A percentile compares a stretch with the other conserved stretches of the same genome.
phyloP scores from a whole-genome alignment of 148 eudicot genomes.

The Silene uniflora region DNA sequence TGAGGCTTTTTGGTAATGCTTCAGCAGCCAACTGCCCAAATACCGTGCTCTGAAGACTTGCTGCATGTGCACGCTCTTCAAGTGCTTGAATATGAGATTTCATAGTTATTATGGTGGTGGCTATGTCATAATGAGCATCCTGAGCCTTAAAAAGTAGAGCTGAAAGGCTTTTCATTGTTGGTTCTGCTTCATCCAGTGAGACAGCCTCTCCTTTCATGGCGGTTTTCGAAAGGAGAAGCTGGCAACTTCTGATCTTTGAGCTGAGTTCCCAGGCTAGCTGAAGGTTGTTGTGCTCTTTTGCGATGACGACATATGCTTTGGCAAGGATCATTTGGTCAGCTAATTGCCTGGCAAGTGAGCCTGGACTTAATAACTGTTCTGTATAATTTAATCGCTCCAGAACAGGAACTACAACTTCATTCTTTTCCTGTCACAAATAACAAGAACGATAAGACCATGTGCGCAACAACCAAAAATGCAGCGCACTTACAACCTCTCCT shows the following conservation, averaged over 20 bases:
- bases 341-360: conserved; percentile 64
- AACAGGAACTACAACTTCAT: conserved; percentile 19
- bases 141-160: conserved; percentile 58
- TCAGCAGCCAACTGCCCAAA: conserved; percentile 68
- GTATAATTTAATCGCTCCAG: conserved; percentile 41
- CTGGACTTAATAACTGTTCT: conserved; percentile 40
- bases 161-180: conserved; percentile 51
- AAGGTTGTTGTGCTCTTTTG: conserved; percentile 71
- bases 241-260: conserved; percentile 63
- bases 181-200: conserved; percentile 57
- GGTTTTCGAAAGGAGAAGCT: conserved; percentile 66
- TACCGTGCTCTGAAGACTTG: conserved; percentile 58
- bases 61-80: conserved; percentile 68
- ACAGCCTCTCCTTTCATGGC: conserved; percentile 64
- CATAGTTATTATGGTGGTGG: conserved; percentile 78
- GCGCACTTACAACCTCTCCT: too few species aligned
- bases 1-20: conserved; percentile 56
- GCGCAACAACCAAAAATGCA: too few species aligned
- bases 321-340: conserved; percentile 78
- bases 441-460: background rate
- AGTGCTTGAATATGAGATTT: conserved; percentile 77
- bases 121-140: conserved; percentile 74
- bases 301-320: conserved; percentile 70
- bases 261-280: conserved; percentile 80
- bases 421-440: conserved; percentile 42